phyloP scores from a whole-genome alignment of 805 yeast genomes.

The Teunomyces lycoperdinae region DNA sequence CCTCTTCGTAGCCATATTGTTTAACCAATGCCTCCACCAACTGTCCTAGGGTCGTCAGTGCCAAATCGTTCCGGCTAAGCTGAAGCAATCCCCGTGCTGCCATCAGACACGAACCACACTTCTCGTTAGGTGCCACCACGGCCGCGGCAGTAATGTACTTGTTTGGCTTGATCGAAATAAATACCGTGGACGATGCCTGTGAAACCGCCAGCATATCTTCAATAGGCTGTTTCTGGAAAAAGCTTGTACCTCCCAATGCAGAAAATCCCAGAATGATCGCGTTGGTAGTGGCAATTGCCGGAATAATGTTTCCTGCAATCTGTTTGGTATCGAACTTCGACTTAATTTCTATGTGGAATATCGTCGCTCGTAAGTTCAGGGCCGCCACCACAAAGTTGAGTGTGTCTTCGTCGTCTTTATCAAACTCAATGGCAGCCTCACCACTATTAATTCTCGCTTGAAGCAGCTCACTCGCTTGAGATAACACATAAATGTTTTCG shows the following conservation, averaged over 20 bases:
- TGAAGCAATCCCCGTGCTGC: slow-evolving; percentile 50
- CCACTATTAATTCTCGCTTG: slow-evolving; percentile 44
- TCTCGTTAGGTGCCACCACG: slow-evolving; percentile 59
- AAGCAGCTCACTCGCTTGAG: slow-evolving; percentile 46
- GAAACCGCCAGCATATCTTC: neutral
- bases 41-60: slow-evolving; percentile 40
- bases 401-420: slow-evolving; percentile 93
- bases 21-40: slow-evolving; percentile 49
- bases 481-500: slow-evolving; percentile 63
- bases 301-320: slow-evolving; percentile 96
- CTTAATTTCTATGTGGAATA: slow-evolving; percentile 68
- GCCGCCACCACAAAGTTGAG: slow-evolving; percentile 84
- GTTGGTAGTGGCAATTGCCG: slow-evolving; percentile 97
- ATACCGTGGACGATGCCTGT: slow-evolving; percentile 26
- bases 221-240: slow-evolving; percentile 25
- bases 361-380: slow-evolving; percentile 69
- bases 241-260: slow-evolving; percentile 65
- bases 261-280: slow-evolving; percentile 93
- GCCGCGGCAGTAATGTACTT: slow-evolving; percentile 65
- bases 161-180: slow-evolving; percentile 47
- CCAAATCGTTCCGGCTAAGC: slow-evolving; percentile 24
- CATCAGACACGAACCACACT: slow-evolving; percentile 67
- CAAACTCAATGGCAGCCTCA: slow-evolving; percentile 59
- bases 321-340: slow-evolving; percentile 86
- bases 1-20: slow-evolving; percentile 48